These are phyloP conservation scores for Elsinoe perseae DNA, from an alignment of 2,329 filamentous ascomycete genomes.

Conservation along the genomic window DNA sequence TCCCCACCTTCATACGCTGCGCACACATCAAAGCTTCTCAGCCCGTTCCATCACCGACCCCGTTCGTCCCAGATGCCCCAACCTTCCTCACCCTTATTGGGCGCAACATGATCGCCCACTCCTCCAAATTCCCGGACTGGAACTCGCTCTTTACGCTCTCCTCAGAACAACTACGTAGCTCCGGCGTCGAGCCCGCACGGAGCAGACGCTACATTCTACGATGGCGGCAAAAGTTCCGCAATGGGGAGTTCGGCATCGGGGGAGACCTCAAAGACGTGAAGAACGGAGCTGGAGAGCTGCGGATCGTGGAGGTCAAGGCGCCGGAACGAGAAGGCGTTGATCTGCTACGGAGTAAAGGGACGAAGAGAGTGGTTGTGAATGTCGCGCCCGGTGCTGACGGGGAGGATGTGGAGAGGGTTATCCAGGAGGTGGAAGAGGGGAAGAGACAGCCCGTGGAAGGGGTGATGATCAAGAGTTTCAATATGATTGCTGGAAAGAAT, in stretches of 20 bases:
- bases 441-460: constrained; percentile 51
- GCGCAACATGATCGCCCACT: constrained; percentile 72
- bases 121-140: constrained; percentile 83
- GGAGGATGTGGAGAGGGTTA: constrained; percentile 47
- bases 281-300: constrained; percentile 51
- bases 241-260: constrained; percentile 69
- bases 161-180: constrained; percentile 67
- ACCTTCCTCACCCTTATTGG: constrained; percentile 91
- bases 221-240: constrained; percentile 79
- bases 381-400: constrained; percentile 38
- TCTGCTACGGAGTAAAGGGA: constrained; percentile 47
- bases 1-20: constrained; percentile 22
- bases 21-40: constrained; percentile 36
- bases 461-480: constrained; percentile 60
- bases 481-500: constrained; percentile 66
- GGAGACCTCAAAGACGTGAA: constrained; percentile 73
- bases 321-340: constrained; percentile 35
- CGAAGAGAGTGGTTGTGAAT: constrained; percentile 54
- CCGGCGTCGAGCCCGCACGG: constrained; percentile 80
- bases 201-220: constrained; percentile 74
- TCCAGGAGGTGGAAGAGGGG: constrained; percentile 41
- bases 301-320: constrained; percentile 49
- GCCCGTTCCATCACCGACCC: constrained; percentile 62
- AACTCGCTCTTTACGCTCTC: constrained; percentile 77
- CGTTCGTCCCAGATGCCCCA: constrained; percentile 73